Evolutionary conservation across 1,139 yeast species (phyloP).

Genomic region (Arxiozyma bovina): DNA sequence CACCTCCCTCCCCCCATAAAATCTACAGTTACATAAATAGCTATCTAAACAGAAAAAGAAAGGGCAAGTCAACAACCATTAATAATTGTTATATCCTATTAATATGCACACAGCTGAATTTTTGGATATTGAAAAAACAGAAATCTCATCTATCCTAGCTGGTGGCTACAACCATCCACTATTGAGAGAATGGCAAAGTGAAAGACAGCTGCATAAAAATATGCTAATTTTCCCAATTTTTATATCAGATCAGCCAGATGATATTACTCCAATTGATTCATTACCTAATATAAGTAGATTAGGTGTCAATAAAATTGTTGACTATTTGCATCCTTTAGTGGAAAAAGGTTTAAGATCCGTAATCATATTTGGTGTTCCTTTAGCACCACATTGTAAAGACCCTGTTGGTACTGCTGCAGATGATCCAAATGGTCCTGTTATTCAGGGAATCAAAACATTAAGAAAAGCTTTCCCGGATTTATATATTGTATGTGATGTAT

Average conservation of each 20-base stretch:
- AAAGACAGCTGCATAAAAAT: constrained; percentile 69
- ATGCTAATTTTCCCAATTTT: constrained; percentile 93
- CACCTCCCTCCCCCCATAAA: not conserved
- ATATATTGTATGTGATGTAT: constrained; percentile 87
- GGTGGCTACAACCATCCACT: constrained; percentile 94
- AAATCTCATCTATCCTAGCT: constrained; percentile 70
- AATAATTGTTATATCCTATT: not conserved
- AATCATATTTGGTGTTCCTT: constrained; percentile 85
- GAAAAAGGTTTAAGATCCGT: constrained; percentile 79
- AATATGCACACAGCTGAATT: constrained; percentile 56
- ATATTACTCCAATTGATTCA: constrained; percentile 61
- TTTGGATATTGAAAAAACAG: constrained; percentile 48
- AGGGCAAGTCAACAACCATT: not conserved
- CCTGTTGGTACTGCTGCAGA: constrained; percentile 83
- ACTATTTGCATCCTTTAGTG: constrained; percentile 61
- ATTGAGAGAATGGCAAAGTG: constrained; percentile 84
- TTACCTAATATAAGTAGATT: constrained; percentile 82
- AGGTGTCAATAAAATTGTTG: constrained; percentile 72
- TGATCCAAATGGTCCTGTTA: constrained; percentile 94
- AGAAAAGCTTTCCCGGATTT: constrained; percentile 64
- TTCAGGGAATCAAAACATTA: constrained; percentile 61
- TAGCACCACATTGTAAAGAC: constrained; percentile 69
- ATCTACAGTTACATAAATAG: not conserved
- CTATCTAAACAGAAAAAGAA: not conserved
- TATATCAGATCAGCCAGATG: constrained; percentile 74